Conservation (phyloP, 2,329 filamentous ascomycete genomes). For the Diaporthe australafricana region DNA sequence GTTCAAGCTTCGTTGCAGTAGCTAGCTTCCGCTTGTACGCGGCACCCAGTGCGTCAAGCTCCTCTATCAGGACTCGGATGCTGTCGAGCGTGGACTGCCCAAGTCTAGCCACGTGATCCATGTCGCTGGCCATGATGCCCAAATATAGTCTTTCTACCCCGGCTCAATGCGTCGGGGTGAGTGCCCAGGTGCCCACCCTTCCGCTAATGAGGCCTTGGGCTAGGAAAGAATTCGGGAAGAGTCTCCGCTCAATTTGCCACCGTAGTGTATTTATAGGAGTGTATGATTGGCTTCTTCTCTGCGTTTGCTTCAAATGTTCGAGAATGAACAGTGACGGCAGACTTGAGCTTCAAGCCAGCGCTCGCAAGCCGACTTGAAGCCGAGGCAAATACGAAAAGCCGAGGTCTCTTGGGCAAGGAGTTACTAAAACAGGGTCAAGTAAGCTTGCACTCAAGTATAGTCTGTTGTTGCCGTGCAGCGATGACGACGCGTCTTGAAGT, state of each 20-base stretch:
- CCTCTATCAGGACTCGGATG: constrained; percentile 29
- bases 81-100: constrained; percentile 24
- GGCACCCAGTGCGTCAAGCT: constrained; percentile 31
- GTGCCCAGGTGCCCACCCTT: neutral
- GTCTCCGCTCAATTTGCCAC: neutral
- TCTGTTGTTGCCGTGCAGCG: neutral
- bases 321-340: neutral
- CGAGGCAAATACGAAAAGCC: neutral
- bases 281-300: neutral
- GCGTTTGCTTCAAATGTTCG: neutral
- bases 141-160: neutral
- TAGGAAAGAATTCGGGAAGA: no score
- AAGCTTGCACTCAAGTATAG: neutral
- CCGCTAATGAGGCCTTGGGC: neutral
- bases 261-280: neutral
- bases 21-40: constrained; percentile 34
- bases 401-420: fast-evolving
- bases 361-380: neutral
- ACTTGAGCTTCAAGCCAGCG: neutral
- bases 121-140: constrained; percentile 2
- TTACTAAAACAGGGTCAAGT: fast-evolving
- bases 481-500: neutral
- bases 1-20: constrained; percentile 32
- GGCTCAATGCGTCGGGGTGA: neutral
- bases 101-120: constrained; percentile 24